phyloP scores from a whole-genome alignment of 2,329 filamentous ascomycete genomes.

The Aspergillus melleus region DNA sequence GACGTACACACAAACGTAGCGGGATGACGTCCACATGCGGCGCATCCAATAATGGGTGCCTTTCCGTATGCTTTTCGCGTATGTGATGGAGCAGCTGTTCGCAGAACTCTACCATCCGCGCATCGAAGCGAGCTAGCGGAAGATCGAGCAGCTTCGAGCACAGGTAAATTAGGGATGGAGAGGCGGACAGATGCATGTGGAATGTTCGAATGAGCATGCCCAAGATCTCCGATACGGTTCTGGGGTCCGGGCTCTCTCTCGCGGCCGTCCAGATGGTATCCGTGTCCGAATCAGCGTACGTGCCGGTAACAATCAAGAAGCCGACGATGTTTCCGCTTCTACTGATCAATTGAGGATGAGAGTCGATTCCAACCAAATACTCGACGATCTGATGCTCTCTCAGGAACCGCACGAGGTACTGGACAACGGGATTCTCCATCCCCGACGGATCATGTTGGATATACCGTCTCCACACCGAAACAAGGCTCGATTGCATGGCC shows the following conservation, averaged over 20 bases:
- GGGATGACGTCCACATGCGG: slow-evolving; percentile 44
- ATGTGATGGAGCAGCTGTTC: slow-evolving; percentile 56
- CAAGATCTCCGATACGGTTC: slow-evolving; percentile 78
- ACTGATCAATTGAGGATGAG: slow-evolving; percentile 84
- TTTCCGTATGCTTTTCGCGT: slow-evolving; percentile 44
- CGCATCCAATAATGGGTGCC: slow-evolving; percentile 22
- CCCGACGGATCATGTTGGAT: slow-evolving; percentile 47
- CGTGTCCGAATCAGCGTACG: slow-evolving; percentile 70
- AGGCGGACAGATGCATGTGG: slow-evolving; percentile 42
- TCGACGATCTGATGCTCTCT: slow-evolving; percentile 70
- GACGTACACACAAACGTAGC: slow-evolving; percentile 60
- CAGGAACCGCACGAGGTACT: slow-evolving; percentile 69
- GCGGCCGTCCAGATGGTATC: slow-evolving; percentile 84
- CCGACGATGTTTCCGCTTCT: slow-evolving; percentile 81
- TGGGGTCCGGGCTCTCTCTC: slow-evolving; percentile 75
- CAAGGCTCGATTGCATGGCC: slow-evolving; percentile 70
- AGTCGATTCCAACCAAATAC: slow-evolving; percentile 86
- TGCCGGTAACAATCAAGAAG: slow-evolving; percentile 77
- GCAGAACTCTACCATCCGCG: slow-evolving; percentile 62
- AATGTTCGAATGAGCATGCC: slow-evolving; percentile 60
- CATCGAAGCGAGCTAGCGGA: slow-evolving; percentile 63
- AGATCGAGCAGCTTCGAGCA: slow-evolving; percentile 69
- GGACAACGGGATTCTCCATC: slow-evolving; percentile 57
- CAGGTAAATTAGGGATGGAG: slow-evolving; percentile 60
- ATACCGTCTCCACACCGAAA: slow-evolving; percentile 63